These are phyloP conservation scores for Lepidium aucheri DNA, from an alignment of 345 rosid genomes.

Conservation along the genomic window DNA sequence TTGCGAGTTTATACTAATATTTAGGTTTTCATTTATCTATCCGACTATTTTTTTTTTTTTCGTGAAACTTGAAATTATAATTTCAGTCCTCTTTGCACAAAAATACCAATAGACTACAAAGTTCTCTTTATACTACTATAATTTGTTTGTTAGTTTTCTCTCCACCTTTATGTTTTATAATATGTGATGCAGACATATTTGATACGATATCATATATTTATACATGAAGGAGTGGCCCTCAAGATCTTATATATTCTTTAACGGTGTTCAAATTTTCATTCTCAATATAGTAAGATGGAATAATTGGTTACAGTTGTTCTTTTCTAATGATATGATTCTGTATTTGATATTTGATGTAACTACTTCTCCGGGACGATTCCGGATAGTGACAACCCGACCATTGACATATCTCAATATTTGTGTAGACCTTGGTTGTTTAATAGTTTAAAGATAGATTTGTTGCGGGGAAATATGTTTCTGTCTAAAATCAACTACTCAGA, in stretches of 20 bases:
- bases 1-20: too few relatives aligned
- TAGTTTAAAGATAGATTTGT: too few relatives aligned
- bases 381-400: not conserved
- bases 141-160: not conserved
- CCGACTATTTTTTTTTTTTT: too few relatives aligned
- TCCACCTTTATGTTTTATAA: not conserved
- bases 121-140: not conserved
- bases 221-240: not conserved
- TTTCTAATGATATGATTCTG: not conserved
- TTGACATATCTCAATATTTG: not conserved
- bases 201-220: not conserved
- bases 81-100: too few relatives aligned
- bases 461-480: too few relatives aligned
- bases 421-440: too few relatives aligned
- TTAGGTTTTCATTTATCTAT: too few relatives aligned
- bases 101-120: too few relatives aligned
- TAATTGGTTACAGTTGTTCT: not conserved
- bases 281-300: not conserved
- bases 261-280: not conserved
- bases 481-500: too few relatives aligned
- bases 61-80: too few relatives aligned
- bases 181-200: not conserved
- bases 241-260: not conserved
- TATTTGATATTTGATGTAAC: not conserved
- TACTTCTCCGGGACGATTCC: not conserved